These are phyloP conservation scores for Eucommia ulmoides DNA, from an alignment of 257 asterid species.

Conservation along the genomic window DNA sequence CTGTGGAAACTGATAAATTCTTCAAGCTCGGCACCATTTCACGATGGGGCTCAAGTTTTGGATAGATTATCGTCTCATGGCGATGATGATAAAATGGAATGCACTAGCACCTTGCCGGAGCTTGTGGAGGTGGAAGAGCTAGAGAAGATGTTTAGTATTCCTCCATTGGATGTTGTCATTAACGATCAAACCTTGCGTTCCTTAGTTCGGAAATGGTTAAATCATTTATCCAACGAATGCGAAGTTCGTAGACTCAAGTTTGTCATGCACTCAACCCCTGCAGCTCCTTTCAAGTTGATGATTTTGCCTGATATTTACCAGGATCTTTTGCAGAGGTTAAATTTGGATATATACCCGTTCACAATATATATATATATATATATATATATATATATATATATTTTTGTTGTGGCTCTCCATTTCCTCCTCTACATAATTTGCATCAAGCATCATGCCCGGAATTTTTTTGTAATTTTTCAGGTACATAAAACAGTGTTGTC, in stretches of 20 bases:
- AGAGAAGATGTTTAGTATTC: slow-evolving; percentile 70
- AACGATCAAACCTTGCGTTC: slow-evolving; percentile 40
- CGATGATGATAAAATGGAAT: slow-evolving; percentile 24
- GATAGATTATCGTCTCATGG: slow-evolving; percentile 29
- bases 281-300: slow-evolving; percentile 80
- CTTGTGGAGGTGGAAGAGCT: slow-evolving; percentile 49
- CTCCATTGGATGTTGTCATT: slow-evolving; percentile 44
- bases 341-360: too few species aligned
- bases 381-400: too few species aligned
- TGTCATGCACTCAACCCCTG: slow-evolving; percentile 52
- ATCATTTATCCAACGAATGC: slow-evolving; percentile 40
- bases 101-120: slow-evolving; percentile 29
- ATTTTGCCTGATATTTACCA: slow-evolving; percentile 71
- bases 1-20: slow-evolving; percentile 69
- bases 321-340: slow-evolving; percentile 87
- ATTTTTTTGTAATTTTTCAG: too few species aligned
- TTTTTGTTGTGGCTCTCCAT: too few species aligned
- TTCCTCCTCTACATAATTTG: too few species aligned
- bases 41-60: slow-evolving; percentile 28
- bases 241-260: slow-evolving; percentile 24
- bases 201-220: slow-evolving; percentile 52
- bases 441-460: too few species aligned
- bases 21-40: slow-evolving; percentile 47
- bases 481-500: slow-evolving; percentile 73
- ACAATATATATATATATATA: too few species aligned